Base-by-base conservation (phyloP, 768 basidiomycete species). In the Leccinum truebloodii region DNA sequence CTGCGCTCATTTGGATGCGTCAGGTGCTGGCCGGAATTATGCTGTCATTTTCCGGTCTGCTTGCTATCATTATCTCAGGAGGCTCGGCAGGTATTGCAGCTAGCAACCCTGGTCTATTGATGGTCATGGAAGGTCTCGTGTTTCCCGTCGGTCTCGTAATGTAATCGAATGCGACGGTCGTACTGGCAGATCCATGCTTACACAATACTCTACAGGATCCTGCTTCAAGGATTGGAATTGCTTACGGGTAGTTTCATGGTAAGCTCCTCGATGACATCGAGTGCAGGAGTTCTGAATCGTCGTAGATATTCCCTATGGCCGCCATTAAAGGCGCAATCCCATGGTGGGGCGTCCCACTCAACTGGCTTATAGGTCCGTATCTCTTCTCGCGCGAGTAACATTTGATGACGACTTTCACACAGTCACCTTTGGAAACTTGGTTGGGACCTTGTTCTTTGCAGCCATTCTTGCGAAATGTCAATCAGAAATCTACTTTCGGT, bases 211-310 rank as follows among this genome's bases (percentile, higher is more conserved):
- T 35, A 18, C 62, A 90, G 89, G 89, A 89, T 91, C 60, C 80
- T 87, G 12, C 75, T 90, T 14, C 86, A 89, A 73, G 86, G 86
- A 2, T 78, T 85, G 46, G 89, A 91, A 59, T 79, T 91, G 1
- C 71, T 90, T 39, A 90, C 89, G 53, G 89, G 88, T 67, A 88
- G 88, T 67, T 84, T 91, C 82, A 83, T 91, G 87, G 88, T 88
- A 61, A 52, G 71, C 50, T 35, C 12, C 10, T 57, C 35, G 5
- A 10, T 35, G 14, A 46, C 28, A 10, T 34, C 5, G 6, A 32
- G 14, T 12, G 6, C 35, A 4, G 1, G 44, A 46, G 10, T 46
- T 46, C 12, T 46, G 20, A 46, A 46, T 46, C 8, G 1, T 14
- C 26, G 18, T 54, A 89, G 88, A 79, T 83, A 9, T 86, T 88